These are phyloP conservation scores for Xylaria sp. DNA, from an alignment of 2,329 filamentous ascomycete genomes.

Conservation along the genomic window DNA sequence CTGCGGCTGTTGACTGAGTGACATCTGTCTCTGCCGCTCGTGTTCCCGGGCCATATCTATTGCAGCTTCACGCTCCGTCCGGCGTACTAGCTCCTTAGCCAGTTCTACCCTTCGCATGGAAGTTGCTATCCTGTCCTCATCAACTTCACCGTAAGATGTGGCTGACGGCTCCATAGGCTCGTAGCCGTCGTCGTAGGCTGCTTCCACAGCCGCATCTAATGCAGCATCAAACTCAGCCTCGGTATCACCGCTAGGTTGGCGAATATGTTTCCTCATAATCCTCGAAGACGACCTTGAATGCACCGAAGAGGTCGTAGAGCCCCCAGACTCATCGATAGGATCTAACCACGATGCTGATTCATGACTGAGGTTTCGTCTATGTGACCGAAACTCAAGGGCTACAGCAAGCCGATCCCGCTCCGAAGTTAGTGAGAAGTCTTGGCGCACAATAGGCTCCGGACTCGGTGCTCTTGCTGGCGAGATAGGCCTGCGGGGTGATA, in stretches of 20 bases:
- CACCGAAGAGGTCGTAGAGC: constrained; percentile 80
- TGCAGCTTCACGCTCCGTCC: constrained; percentile 76
- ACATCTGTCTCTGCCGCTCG: constrained; percentile 62
- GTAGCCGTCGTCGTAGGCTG: constrained; percentile 92
- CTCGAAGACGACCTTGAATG: constrained; percentile 83
- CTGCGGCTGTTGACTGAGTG: constrained; percentile 57
- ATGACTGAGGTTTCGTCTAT: constrained; percentile 72
- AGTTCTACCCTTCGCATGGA: constrained; percentile 75
- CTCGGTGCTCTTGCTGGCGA: constrained; percentile 57
- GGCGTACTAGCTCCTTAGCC: constrained; percentile 78
- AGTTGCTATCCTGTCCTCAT: constrained; percentile 62
- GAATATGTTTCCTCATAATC: constrained; percentile 75
- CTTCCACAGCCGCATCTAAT: constrained; percentile 93
- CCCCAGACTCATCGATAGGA: constrained; percentile 89
- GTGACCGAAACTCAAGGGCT: constrained; percentile 49
- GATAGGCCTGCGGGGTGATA: constrained; percentile 71
- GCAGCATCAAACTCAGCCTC: constrained; percentile 95
- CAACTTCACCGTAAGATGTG: constrained; percentile 51
- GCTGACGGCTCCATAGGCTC: constrained; percentile 72
- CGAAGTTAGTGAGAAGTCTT: constrained; percentile 51
- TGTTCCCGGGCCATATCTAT: constrained; percentile 70
- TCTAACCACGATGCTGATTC: constrained; percentile 94
- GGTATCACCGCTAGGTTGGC: constrained; percentile 75
- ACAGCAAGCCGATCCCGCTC: constrained; percentile 45
- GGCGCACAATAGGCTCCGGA: constrained; percentile 51